Conservation (phyloP, 139 green algal species). For the Tetraselmis chui region DNA sequence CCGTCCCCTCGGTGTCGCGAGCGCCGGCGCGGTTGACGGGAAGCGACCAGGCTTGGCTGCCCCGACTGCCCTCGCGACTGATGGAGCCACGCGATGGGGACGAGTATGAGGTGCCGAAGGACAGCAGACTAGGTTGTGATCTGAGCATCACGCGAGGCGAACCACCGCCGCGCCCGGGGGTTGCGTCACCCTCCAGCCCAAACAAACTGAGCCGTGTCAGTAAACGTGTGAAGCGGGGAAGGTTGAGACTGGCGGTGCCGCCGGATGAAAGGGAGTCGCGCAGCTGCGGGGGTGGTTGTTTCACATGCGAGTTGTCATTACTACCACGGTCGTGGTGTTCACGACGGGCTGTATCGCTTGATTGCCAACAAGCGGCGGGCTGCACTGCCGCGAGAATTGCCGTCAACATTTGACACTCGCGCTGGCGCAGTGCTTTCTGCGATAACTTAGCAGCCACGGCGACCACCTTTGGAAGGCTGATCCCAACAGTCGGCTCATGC, state of each 20-base stretch:
- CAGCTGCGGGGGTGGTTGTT: background rate
- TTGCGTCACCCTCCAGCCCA: background rate
- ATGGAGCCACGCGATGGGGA: background rate
- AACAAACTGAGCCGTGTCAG: background rate
- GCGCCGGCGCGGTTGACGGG: background rate
- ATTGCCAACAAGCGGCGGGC: background rate
- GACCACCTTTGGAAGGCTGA: background rate
- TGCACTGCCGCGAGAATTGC: background rate
- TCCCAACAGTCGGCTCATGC: background rate
- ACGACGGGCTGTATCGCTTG: background rate
- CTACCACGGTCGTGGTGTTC: background rate
- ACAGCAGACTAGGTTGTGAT: no score
- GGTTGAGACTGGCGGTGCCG: background rate
- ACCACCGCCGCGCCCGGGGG: background rate
- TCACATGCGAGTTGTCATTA: no score
- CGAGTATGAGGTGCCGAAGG: background rate
- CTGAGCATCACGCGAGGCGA: background rate
- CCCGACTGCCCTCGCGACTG: background rate
- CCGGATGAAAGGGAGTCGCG: background rate
- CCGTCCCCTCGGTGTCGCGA: background rate
- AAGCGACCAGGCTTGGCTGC: background rate
- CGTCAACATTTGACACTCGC: background rate
- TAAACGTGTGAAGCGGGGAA: background rate
- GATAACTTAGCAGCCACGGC: background rate
- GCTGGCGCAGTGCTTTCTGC: background rate